Evolutionary conservation across 805 yeast genomes (phyloP).

Genomic region (Teunomyces cretensis): DNA sequence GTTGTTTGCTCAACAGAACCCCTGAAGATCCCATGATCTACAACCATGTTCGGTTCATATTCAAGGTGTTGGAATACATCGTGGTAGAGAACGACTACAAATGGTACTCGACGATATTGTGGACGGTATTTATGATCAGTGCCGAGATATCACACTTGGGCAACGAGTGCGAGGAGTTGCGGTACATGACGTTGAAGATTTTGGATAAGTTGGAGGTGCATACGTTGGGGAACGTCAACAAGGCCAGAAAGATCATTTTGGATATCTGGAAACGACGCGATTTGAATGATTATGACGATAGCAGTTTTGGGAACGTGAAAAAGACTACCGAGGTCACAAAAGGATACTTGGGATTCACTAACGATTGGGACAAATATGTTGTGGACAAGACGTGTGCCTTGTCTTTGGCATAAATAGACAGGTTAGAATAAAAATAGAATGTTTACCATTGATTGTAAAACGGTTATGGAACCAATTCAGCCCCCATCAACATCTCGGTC

Average conservation of each 20-base stretch:
- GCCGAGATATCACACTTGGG: constrained; percentile 22
- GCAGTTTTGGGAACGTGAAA: constrained; percentile 14
- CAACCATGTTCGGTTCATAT: constrained; percentile 14
- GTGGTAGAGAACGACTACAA: constrained; percentile 25
- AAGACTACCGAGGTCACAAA: not conserved
- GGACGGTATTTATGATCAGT: constrained; percentile 29
- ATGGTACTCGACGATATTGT: constrained; percentile 30
- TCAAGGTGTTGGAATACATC: constrained; percentile 22
- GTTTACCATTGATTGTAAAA: not conserved
- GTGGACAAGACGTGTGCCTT: constrained; percentile 24
- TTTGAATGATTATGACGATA: constrained; percentile 18
- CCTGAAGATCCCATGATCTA: constrained; percentile 20
- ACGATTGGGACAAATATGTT: constrained; percentile 34
- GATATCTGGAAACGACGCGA: constrained; percentile 32
- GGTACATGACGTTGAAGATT: constrained; percentile 24
- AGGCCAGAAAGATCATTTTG: constrained; percentile 20
- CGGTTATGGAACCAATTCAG: not conserved
- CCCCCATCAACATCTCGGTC: too few relatives aligned
- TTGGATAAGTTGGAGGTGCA: constrained; percentile 22
- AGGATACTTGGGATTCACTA: constrained; percentile 16
- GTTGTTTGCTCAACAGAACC: constrained; percentile 24
- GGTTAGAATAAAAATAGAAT: not conserved
- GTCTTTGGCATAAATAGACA: constrained; percentile 13
- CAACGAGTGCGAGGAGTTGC: constrained; percentile 25
- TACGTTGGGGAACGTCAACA: constrained; percentile 29